phyloP scores from a whole-genome alignment of 768 basidiomycete species.

The Suillus hirtellus region DNA sequence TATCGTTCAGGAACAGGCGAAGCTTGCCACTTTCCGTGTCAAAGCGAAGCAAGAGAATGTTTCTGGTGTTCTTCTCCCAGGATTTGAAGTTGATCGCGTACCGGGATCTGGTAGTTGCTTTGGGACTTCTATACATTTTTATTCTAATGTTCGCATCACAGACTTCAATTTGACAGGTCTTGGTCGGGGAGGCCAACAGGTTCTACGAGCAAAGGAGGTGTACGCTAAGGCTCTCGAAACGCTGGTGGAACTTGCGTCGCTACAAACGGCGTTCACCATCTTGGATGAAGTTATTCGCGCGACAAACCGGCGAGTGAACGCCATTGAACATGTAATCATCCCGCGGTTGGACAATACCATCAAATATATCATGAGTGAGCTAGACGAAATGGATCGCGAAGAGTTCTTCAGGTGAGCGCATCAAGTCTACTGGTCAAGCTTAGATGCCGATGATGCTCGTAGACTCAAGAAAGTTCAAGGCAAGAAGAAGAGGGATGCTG shows the following conservation, averaged over 20 bases:
- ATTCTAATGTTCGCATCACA: slow-evolving; percentile 30
- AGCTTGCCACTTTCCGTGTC: slow-evolving; percentile 88
- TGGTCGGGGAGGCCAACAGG: slow-evolving; percentile 95
- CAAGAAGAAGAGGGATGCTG: slow-evolving; percentile 44
- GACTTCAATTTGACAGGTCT: slow-evolving; percentile 98
- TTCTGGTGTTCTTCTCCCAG: slow-evolving; percentile 92
- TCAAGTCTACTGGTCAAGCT: slow-evolving; percentile 17
- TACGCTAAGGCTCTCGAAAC: slow-evolving; percentile 98
- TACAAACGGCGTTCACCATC: slow-evolving; percentile 98
- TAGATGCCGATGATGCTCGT: slow-evolving; percentile 17
- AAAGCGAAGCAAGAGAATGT: slow-evolving; percentile 98
- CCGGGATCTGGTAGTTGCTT: slow-evolving; percentile 68
- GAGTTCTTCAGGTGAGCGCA: slow-evolving; percentile 80
- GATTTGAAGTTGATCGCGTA: slow-evolving; percentile 90
- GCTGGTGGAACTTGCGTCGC: slow-evolving; percentile 92
- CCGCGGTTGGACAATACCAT: slow-evolving; percentile 96
- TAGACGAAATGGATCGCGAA: slow-evolving; percentile 98
- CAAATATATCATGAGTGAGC: slow-evolving; percentile 94
- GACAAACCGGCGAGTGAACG: slow-evolving; percentile 98
- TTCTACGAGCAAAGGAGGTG: slow-evolving; percentile 91
- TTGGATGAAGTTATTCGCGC: slow-evolving; percentile 98
- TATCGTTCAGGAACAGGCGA: slow-evolving; percentile 95
- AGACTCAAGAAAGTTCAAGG: slow-evolving; percentile 97
- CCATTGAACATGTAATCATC: slow-evolving; percentile 96
- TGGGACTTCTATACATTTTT: not conserved